Base-by-base conservation (phyloP, 805 yeast species). In the Myxozyma geophila region DNA sequence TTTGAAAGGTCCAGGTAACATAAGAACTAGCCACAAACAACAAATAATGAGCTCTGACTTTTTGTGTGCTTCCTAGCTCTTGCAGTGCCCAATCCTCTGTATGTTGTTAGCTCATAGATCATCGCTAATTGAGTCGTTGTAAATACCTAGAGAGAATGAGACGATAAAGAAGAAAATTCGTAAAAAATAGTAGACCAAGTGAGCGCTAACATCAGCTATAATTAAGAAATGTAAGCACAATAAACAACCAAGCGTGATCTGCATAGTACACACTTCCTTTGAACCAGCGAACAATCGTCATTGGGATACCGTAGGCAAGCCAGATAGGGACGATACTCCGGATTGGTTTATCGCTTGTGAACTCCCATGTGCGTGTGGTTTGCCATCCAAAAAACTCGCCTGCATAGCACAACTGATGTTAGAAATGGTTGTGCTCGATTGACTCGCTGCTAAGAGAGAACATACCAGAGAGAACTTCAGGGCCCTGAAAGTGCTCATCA, bases 401-500 rank as follows among this genome's bases (percentile, higher is more conserved):
- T 73, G 40, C 21, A 19, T 28, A n/a, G 23, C 10, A 12, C 5
- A 5, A 7, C 8, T 28, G 28, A 28, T 28, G 28, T 28, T 28
- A 28, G 28, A 28, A 28, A 28, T 2, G 28, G 28, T 28, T 28
- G 5, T 28, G 28, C 5, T 28, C 28, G 5, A 28, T 28, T 28
- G 28, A 28, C 28, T 28, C 28, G 28, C 28, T 28, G 28, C 5
- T 2, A 28, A 28, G 28, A 59, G 7, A 39, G 35, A 21, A 54
- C 71, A 75, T 73, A 70, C 75, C 73, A 12, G 86, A 80, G 28
- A 93, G 72, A 0, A 88, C 87, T 74, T 92, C 96, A 54, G 96
- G 83, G n/a, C 87, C 84, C 74, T 96, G 99, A 74, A 90, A 90
- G 74, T 92, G 97, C 77, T 95, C 99, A 79, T 95, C 99, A 0